Evolutionary conservation across 805 yeast genomes (phyloP), one percentile per base, ranked within the genome.

Genomic region (Kodamaea jinghongensis): DNA sequence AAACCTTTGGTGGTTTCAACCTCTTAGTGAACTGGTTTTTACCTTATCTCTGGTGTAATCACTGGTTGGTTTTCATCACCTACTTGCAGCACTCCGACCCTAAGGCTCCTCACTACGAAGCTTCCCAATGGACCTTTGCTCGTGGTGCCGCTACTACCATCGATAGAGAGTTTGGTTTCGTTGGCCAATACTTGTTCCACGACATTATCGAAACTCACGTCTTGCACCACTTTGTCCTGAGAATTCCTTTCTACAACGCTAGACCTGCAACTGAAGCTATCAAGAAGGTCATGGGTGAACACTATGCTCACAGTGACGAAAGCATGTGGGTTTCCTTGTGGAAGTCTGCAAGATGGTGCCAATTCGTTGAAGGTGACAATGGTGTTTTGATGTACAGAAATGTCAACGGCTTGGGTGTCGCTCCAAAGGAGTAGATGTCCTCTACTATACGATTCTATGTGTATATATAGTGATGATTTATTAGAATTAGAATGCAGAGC

Each of bases 361-460:
- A 81, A 63, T 83, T 75, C 49, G 86, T 83, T 40, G 87, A 80
- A 45, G 71, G 63, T 44, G 86, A 83, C 51, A 74, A 75, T 34
- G 87, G 87, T 45, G 79, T 84, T 47, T 60, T 67, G 61, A 79
- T 79, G 86, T 79, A 65, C 56, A 78, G 86, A 75, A 79, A 79
- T 55, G 63, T 67, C 46, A 79, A 79, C 52, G 65, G 66, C n/a
- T 31, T 40, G 20, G 51, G 51, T 15, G 51, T 45, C 16, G 38
- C 35, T 12, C 46, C 51, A 29, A 44, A 34, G 41, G 35, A 46
- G 38, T 25, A 31, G 23, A 20, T 8, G 8, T 20, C 8, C 23
- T 20, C 23, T 8, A 20, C 23, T 6, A 20, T 6, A 6, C 7
- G 23, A 20, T 20, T 6, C 23, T 6, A 6, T 5, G 23, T 20